phyloP scores from a whole-genome alignment of 176 grass and related monocot species.

The Saccharum spontaneum region DNA sequence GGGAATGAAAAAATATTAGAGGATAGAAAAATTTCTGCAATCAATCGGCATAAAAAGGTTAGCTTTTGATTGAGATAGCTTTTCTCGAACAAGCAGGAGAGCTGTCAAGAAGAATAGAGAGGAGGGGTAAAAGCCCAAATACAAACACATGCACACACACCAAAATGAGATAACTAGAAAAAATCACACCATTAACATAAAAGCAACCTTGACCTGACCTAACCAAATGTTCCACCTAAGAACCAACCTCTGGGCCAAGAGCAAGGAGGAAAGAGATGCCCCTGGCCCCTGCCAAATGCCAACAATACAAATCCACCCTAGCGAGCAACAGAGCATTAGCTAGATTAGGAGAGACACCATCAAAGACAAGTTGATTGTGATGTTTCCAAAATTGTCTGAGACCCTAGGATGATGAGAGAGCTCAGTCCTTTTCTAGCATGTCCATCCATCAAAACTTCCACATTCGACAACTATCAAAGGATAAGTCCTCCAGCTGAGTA shows the following conservation, averaged over 20 bases:
- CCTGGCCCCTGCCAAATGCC: background rate
- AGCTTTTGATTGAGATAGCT: background rate
- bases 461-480: background rate
- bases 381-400: background rate
- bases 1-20: conserved; percentile 1
- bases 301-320: background rate
- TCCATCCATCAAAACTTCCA: background rate
- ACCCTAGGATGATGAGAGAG: background rate
- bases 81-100: background rate
- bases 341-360: background rate
- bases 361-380: background rate
- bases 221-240: background rate
- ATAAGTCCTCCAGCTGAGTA: background rate
- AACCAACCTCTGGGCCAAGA: background rate
- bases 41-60: background rate
- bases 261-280: background rate
- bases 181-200: background rate
- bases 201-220: background rate
- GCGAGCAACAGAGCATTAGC: background rate
- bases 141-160: background rate
- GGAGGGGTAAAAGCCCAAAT: background rate
- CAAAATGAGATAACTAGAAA: background rate
- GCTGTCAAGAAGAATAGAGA: background rate
- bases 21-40: background rate
- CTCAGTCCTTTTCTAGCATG: background rate